Evolutionary conservation across 768 basidiomycete species (phyloP).

Genomic region (Coprinopsis sp.): DNA sequence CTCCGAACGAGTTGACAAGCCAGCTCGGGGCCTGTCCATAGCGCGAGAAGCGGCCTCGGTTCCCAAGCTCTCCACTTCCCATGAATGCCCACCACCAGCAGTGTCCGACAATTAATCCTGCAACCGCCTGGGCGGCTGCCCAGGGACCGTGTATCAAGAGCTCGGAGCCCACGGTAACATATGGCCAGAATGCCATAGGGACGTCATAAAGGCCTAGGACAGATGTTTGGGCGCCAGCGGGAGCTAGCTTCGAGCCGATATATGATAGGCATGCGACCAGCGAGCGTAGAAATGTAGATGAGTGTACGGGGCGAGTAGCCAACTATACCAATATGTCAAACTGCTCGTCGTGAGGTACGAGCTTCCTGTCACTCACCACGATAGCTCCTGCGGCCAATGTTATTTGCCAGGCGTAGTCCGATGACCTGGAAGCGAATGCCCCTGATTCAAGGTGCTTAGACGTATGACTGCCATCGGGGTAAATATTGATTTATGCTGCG

Average conservation of each 20-base stretch:
- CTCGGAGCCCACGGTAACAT: conserved; percentile 68
- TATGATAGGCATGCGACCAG: conserved; percentile 65
- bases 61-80: conserved; percentile 20
- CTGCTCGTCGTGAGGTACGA: too few species aligned
- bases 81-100: conserved; percentile 75
- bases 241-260: conserved; percentile 59
- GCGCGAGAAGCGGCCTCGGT: too few species aligned
- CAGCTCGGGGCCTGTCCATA: too few species aligned
- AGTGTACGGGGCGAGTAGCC: conserved; percentile 55
- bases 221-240: conserved; percentile 61
- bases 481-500: too few species aligned
- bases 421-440: too few species aligned
- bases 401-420: too few species aligned
- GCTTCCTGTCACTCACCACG: too few species aligned
- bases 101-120: conserved; percentile 73
- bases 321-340: too few species aligned
- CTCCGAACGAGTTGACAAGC: too few species aligned
- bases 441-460: too few species aligned
- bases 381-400: too few species aligned
- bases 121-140: conserved; percentile 51
- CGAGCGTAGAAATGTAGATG: conserved; percentile 55
- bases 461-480: too few species aligned
- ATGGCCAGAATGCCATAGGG: conserved; percentile 69
- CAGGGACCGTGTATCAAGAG: conserved; percentile 54
- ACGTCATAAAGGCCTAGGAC: conserved; percentile 77